Conservation (phyloP, 2,329 filamentous ascomycete species). For the Ploettnerulaceae sp. region DNA sequence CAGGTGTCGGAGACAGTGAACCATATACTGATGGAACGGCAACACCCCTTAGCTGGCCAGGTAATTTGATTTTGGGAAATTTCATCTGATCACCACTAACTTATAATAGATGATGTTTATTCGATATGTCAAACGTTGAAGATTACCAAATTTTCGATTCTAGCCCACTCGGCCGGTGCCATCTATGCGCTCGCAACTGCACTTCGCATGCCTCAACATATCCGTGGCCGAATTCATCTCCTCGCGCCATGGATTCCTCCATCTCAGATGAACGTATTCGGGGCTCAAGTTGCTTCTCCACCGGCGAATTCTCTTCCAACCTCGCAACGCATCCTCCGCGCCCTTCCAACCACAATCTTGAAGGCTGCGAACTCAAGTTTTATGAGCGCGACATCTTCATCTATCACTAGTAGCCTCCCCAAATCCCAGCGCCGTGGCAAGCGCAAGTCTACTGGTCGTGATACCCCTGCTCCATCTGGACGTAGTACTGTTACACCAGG, state of each 20-base stretch:
- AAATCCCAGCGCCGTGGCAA: conserved; percentile 59
- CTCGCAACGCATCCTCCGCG: conserved; percentile 83
- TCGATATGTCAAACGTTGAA: conserved; percentile 88
- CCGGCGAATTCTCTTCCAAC: conserved; percentile 85
- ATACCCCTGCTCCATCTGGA: conserved; percentile 34
- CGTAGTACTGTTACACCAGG: conserved; percentile 36
- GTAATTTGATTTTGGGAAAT: conserved; percentile 45
- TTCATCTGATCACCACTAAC: conserved; percentile 26
- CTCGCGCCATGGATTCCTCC: conserved; percentile 96
- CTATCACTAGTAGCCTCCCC: conserved; percentile 72
- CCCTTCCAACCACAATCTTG: conserved; percentile 82
- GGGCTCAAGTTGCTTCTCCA: conserved; percentile 65
- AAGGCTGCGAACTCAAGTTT: conserved; percentile 95
- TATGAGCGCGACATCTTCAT: conserved; percentile 86
- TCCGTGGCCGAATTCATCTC: conserved; percentile 88
- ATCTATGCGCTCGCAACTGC: conserved; percentile 96
- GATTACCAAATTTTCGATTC: conserved; percentile 91
- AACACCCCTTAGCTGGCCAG: conserved; percentile 89
- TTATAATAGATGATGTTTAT: conserved; percentile 66
- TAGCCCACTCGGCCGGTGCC: conserved; percentile 95
- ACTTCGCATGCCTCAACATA: conserved; percentile 91
- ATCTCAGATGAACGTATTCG: conserved; percentile 79
- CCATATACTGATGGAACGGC: conserved; percentile 74
- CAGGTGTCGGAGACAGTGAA: conserved; percentile 90
- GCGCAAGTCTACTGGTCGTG: conserved; percentile 47